Base-by-base conservation (phyloP, 306 rosid genomes). In the Luffa aegyptiaca region DNA sequence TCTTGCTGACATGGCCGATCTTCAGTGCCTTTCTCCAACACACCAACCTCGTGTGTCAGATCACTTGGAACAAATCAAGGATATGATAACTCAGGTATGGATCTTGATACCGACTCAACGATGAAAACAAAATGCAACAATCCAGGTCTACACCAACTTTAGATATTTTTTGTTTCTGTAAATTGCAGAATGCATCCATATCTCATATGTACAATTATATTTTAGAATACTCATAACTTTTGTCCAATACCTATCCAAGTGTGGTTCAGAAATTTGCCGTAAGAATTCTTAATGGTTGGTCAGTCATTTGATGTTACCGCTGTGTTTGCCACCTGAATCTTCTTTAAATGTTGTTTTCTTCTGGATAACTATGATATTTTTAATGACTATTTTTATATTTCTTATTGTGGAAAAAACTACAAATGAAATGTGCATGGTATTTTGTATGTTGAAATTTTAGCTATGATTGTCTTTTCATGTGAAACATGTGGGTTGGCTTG, bases 11-110 rank as follows among this genome's bases (percentile, higher is more conserved):
- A 91, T 89, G 97, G 83, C 78, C 37, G 92, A 80, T 83, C 97
- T 95, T 80, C 96, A 91, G 82, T 95, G 99, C 80, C 89, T 88
- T 81, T 44, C 69, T 84, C 99, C 99, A n/a, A 85, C 96, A 18
- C 88, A 66, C 82, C 92, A 92, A 83, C 97, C 97, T 8, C 92
- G 93, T 64, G 99, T 95, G 79, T 95, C 99, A 61, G 92, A 88
- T 14, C 97, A 95, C 85, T 86, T 95, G 90, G 96, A 80, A 52
- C 88, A 95, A 85, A 95, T 92, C 80, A 91, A 88, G 88, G 90
- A 89, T 81, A 82, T 95, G 93, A 95, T 95, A 85, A 74, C 61
- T 66, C 90, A 91, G 97, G 99, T 79, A 31, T 79, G 45, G 31
- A 51, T 39, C 59, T 79, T 17, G 48, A 42, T 64, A 45, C 61